A percentile compares a stretch with the other conserved stretches of the same genome.
These are phyloP conservation scores for Paspalum notatum DNA, from an alignment of 176 grass and related monocot species.

Conservation along the genomic window DNA sequence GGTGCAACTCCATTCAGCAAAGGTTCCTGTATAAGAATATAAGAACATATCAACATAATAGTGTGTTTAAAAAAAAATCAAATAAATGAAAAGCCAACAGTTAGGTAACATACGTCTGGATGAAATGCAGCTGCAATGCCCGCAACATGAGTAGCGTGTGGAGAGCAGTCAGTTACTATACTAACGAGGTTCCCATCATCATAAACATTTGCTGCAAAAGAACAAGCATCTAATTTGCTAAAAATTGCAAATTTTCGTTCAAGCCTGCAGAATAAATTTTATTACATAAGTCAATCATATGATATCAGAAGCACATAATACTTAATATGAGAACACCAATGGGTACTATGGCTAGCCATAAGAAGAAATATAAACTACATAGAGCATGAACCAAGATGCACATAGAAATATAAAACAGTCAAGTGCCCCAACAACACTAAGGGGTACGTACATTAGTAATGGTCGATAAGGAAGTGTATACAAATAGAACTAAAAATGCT, in stretches of 20 bases:
- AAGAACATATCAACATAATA: constrained; percentile 35
- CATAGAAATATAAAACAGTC: neutral
- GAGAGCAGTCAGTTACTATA: constrained; percentile 97
- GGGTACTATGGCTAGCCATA: neutral
- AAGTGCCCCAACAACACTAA: constrained; percentile 18
- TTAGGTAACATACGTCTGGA: constrained; percentile 67
- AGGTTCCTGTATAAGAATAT: constrained; percentile 68
- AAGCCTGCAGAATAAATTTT: constrained; percentile 57
- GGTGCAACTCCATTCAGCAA: constrained; percentile 95
- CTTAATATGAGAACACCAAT: constrained; percentile 17
- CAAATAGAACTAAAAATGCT: neutral
- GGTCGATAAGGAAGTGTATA: neutral
- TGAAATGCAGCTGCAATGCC: constrained; percentile 96
- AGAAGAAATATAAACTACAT: constrained; percentile 7
- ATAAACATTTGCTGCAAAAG: constrained; percentile 94
- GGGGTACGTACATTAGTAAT: neutral
- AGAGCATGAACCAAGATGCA: neutral
- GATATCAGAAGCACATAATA: neutral
- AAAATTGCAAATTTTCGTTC: constrained; percentile 90
- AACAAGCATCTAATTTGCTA: constrained; percentile 97
- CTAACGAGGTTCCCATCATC: constrained; percentile 96
- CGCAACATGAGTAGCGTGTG: constrained; percentile 96
- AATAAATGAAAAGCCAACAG: constrained; percentile 34
- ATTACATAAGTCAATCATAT: constrained; percentile 27
- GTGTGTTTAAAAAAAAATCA: constrained; percentile 13